Evolutionary conservation across 192 early-diverging fungal species (phyloP), one percentile per base, ranked within the genome.

Genomic region (Coemansia sp.): DNA sequence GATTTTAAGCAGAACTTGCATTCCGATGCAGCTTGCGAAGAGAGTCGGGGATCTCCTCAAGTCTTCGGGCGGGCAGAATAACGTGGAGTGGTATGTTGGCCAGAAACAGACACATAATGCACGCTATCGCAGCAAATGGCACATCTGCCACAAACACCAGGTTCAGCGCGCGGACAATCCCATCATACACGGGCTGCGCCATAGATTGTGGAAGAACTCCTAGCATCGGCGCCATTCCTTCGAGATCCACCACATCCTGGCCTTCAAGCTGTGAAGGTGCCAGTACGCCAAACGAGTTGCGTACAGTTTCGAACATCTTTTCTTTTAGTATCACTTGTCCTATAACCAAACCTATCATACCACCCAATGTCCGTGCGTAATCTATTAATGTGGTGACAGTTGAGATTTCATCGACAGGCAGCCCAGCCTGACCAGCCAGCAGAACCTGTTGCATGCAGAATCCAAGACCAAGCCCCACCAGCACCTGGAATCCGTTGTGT

Each of bases 361-460:
- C 84, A 19, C 84, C 84, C 5, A 82, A 59, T 10, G 74, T 76
- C 54, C 80, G 78, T 46, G 71, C 67, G 67, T 79, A 85, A 56
- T 76, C 77, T 51, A 82, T 57, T 10, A 82, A 55, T 51, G 84
- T 75, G 3, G 84, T 85, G 2, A 76, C 83, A 0, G 75, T 81
- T 0, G 83, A 76, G 4, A 84, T 63, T 50, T 81, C 71, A 72
- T 76, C 56, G 2, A 59, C 62, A 1, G 68, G 68, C 29, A 81
- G 42, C 22, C 76, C 77, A 0, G 75, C 69, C 51, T 84, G 83
- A 10, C 62, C 67, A 3, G 78, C 64, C 51, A 81, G 54, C 9
- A 87, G 58, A 14, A 79, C 71, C 54, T 81, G 74, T 65, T 84
- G 78, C 75, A 82, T 75, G 51, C 67, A 62, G 19, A 85, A 72